Evolutionary conservation across 116 monocot genomes (phyloP).

Genomic region (Papilionanthe hybrid): DNA sequence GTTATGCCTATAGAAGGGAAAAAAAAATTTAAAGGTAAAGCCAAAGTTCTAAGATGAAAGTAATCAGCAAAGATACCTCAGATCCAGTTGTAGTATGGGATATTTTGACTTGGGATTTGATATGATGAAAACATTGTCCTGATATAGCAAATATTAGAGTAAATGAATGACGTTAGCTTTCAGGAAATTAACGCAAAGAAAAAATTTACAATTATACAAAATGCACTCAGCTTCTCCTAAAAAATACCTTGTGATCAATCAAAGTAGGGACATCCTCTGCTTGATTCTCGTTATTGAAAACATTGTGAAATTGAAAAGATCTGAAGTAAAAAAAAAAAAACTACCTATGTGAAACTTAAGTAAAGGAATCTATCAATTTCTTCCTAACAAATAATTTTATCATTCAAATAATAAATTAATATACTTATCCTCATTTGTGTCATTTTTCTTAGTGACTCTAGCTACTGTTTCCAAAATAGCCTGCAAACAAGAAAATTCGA

Average conservation of each 20-base stretch:
- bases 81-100: slow-evolving; percentile 87
- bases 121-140: slow-evolving; percentile 99
- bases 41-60: not conserved
- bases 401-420: slow-evolving; percentile 10
- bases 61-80: slow-evolving; percentile 42
- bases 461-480: slow-evolving; percentile 97
- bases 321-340: slow-evolving; percentile 29
- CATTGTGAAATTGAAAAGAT: slow-evolving; percentile 89
- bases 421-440: slow-evolving; percentile 95
- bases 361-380: slow-evolving; percentile 2
- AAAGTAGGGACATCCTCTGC: slow-evolving; percentile 86
- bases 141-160: slow-evolving; percentile 13
- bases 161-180: not conserved
- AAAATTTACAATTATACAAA: not conserved
- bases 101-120: slow-evolving; percentile 98
- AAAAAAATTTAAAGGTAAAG: too few species aligned
- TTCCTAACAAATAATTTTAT: not conserved
- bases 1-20: not conserved
- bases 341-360: not conserved
- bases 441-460: slow-evolving; percentile 96
- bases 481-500: slow-evolving; percentile 24
- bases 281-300: slow-evolving; percentile 86
- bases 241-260: slow-evolving; percentile 82
- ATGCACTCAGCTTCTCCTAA: not conserved
- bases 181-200: not conserved